Percentiles rank a stretch among this genome's conserved stretches.
These are phyloP conservation scores for Gamsiella multidivaricata DNA, from an alignment of 192 early-diverging fungal genomes.

Conservation along the genomic window DNA sequence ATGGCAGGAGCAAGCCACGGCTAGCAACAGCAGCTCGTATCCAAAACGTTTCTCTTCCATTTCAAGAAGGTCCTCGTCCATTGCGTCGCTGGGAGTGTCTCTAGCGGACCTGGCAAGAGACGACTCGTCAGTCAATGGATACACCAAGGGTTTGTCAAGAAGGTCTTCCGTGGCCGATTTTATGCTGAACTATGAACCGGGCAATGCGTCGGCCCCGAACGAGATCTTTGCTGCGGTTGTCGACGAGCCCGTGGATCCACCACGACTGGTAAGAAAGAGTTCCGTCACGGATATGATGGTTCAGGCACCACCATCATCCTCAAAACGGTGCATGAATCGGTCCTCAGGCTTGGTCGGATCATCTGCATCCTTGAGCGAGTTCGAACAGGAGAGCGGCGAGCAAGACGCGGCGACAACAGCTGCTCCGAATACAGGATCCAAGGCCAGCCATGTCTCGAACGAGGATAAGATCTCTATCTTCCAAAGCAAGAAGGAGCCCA, in stretches of 20 bases:
- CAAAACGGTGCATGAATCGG: slow-evolving; percentile 1
- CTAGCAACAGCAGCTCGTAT: not conserved
- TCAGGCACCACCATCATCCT: not conserved
- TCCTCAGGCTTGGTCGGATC: slow-evolving; percentile 9
- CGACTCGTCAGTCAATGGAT: no score
- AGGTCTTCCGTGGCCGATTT: slow-evolving; percentile 33
- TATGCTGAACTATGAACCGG: slow-evolving; percentile 19
- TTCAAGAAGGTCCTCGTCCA: slow-evolving; percentile 27
- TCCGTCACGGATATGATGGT: slow-evolving; percentile 53
- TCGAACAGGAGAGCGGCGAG: not conserved
- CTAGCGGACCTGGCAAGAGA: not conserved
- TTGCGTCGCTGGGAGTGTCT: not conserved
- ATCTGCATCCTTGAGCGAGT: slow-evolving; percentile 17
- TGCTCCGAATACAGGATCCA: not conserved
- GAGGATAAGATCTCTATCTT: not conserved
- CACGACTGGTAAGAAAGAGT: slow-evolving; percentile 25
- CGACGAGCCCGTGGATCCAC: slow-evolving; percentile 26
- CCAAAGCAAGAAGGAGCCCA: not conserved
- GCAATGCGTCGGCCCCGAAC: not conserved
- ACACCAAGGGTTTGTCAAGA: slow-evolving; percentile 4
- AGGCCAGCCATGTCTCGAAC: not conserved
- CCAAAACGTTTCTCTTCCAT: slow-evolving; percentile 11
- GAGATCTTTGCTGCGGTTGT: slow-evolving; percentile 19
- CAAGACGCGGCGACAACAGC: not conserved
- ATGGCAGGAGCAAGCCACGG: slow-evolving; percentile 37